Base-by-base conservation (phyloP, 2,329 filamentous ascomycete genomes). In the Neonectria sp. region DNA sequence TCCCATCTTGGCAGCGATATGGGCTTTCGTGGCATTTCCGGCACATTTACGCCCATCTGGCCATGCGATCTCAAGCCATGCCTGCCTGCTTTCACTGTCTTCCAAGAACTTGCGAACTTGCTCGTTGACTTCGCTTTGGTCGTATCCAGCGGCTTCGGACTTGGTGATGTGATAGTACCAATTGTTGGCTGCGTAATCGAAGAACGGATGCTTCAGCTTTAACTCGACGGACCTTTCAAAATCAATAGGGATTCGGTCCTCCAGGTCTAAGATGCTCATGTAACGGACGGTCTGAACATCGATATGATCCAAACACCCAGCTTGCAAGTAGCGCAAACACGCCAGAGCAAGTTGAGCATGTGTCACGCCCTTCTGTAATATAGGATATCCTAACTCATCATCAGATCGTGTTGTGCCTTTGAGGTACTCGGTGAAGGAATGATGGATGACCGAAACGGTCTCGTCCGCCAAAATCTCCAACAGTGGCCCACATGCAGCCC, bases 141-240 rank as follows among this genome's bases (percentile, higher is more conserved):
- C 67, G 11, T 72, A 29, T 3, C 68, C 70, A 6, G 61, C 63
- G 4, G 33, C 35, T 31, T 75, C 71, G 13, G 74, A 74, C 37
- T 57, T 73, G n/a, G 55, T 55, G 3, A 72, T 55, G 51, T 81
- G 79, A 13, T 69, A 40, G n/a, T 70, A 48, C 79, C 79, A 81
- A 49, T 79, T 77, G n/a, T 46, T 69, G 17, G 65, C 63, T 5
- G 76, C 76, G 56, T 80, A 81, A 8, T 75, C 61, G 8, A 77
- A 58, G 37, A 80, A 79, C 0, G 79, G 78, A 55, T 75, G 53
- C 21, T 67, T 63, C 33, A 71, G n/a, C 13, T 63, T 64, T 29
- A 64, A 13, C 21, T 60, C 21, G 21, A 21, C 21, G 21, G 21
- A 21, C 21, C 21, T 21, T 21, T 21, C 21, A 21, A 21, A 21